Conservation (phyloP, 805 yeast genomes). For the Candida methanosorbosa region DNA sequence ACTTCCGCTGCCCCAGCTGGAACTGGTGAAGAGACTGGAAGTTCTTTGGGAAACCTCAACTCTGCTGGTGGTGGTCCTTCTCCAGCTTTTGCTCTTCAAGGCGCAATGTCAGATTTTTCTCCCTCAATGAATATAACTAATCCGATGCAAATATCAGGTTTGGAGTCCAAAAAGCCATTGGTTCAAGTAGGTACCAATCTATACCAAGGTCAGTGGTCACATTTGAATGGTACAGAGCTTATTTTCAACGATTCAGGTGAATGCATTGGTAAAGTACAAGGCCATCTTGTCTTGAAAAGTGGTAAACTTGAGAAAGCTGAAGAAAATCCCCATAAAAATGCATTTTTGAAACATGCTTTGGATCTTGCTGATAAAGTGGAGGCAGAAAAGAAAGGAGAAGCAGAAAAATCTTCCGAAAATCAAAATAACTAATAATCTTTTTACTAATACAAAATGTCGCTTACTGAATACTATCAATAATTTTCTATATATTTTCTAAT, state of each 20-base stretch:
- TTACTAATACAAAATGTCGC: background rate
- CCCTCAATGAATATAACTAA: constrained; percentile 3
- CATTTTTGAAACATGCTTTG: constrained; percentile 15
- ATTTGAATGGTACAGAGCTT: constrained; percentile 66
- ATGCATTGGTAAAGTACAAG: constrained; percentile 20
- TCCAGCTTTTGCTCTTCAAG: too few species aligned
- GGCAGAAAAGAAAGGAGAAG: background rate
- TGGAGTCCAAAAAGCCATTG: constrained; percentile 46
- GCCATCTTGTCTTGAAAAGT: constrained; percentile 20
- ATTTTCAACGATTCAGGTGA: constrained; percentile 28
- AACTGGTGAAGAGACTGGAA: background rate
- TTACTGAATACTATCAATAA: background rate
- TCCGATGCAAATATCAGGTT: constrained; percentile 43
- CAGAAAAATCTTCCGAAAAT: too few species aligned
- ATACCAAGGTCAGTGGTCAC: constrained; percentile 71
- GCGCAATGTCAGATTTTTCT: constrained; percentile 1
- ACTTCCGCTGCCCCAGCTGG: background rate
- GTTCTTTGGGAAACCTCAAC: too few species aligned
- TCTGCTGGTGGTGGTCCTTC: too few species aligned
- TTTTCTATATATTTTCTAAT: background rate
- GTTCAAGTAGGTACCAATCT: constrained; percentile 49
- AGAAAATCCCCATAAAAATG: constrained; percentile 7
- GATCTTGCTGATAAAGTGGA: constrained; percentile 10
- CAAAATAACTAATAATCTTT: background rate
- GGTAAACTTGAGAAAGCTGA: constrained; percentile 19